These are phyloP conservation scores for Silybum marianum DNA, from an alignment of 129 eudicot species.

Conservation along the genomic window DNA sequence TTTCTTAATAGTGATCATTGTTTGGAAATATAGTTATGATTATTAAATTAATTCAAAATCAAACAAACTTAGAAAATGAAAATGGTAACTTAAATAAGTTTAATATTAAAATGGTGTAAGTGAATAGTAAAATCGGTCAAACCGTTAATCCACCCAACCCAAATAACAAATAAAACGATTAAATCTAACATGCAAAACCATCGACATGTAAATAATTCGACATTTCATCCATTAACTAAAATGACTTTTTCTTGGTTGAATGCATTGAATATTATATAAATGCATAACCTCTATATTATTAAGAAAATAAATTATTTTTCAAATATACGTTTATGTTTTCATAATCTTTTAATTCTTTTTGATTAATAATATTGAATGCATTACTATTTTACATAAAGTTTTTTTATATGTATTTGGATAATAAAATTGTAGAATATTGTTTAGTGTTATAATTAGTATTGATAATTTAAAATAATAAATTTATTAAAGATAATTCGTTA, in stretches of 20 bases:
- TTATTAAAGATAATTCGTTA: too few relatives aligned
- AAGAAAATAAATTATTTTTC: too few relatives aligned
- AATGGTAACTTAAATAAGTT: too few relatives aligned
- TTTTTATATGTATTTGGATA: neutral
- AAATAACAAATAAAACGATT: neutral
- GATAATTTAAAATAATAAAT: too few relatives aligned
- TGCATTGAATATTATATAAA: too few relatives aligned
- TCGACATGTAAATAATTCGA: neutral
- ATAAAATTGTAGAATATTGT: too few relatives aligned
- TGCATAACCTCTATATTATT: neutral
- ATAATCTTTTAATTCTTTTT: too few relatives aligned
- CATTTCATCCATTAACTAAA: neutral
- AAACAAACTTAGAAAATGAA: too few relatives aligned
- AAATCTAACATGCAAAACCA: neutral
- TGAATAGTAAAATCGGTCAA: neutral
- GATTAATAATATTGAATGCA: neutral
- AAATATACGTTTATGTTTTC: neutral
- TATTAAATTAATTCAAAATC: too few relatives aligned
- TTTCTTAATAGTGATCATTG: neutral
- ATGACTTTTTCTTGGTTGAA: neutral
- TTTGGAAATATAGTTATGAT: too few relatives aligned
- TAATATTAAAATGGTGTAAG: too few relatives aligned
- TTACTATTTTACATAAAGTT: neutral
- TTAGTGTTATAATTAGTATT: too few relatives aligned
- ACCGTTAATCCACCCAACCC: neutral